Base-by-base conservation (phyloP, 1,139 yeast species). In the Kodamaea sp. region DNA sequence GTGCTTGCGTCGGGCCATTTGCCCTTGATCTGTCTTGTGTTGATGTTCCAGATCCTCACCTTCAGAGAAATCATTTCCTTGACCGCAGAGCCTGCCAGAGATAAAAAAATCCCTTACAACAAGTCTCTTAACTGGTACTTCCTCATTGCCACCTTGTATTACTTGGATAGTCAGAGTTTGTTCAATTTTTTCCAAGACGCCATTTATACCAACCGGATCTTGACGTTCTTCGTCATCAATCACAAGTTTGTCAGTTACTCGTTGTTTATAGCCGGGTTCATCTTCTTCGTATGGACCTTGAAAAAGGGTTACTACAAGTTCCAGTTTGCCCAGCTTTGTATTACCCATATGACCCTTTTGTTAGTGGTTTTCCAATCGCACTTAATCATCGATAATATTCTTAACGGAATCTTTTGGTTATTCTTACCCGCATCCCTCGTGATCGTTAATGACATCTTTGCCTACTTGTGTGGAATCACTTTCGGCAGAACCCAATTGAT, bases 401-500 rank as follows among this genome's bases (percentile, higher is more conserved):
- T 90, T 50, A 84, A 81, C 46, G 99, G 98, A 11, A 70, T 92
- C 56, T 83, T 89, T 55, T 92, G 99, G 99, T 88, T 90, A 65
- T 69, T 92, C 42, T 73, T 92, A 37, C 98, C 99, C 2, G 88
- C 87, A 39, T 82, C 95, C 4, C 71, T 92, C 51, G 99, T 92
- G 31, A 87, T 92, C 48, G 86, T 89, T 38, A 92, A 92, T 59
- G 99, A 92, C 57, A 89, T 90, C 36, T 90, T 89, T 71, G 98
- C 99, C 22, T 92, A 92, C 58, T 70, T 92, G 39, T 92, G 97
- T 66, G 99, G 99, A 32, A 92, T 92, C 48, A 87, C 97, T 1
- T 89, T 92, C 65, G 99, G 99, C 33, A 78, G 75, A 45, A 90
- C 97, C 31, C 96, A 87, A 56, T 77, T 92, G 53, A 88, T 94